Evolutionary conservation across 441 rosid genomes (phyloP).

Genomic region (Melastoma candidum): DNA sequence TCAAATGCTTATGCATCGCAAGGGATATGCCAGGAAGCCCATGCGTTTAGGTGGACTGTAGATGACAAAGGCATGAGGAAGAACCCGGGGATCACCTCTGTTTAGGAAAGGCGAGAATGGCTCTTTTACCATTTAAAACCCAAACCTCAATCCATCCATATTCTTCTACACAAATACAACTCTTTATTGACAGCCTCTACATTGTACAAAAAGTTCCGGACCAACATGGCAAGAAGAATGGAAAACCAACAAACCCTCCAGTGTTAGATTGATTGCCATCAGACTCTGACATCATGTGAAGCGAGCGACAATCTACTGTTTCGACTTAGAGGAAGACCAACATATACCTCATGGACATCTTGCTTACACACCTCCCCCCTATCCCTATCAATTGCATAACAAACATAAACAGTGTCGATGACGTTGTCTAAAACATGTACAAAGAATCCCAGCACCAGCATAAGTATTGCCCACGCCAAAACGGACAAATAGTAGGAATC

Average conservation of each 20-base stretch:
- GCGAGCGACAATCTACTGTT: conserved; percentile 32
- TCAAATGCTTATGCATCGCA: conserved; percentile 33
- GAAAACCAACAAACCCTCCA: neutral
- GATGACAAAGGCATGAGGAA: conserved; percentile 22
- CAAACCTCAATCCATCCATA: neutral
- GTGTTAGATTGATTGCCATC: conserved; percentile 7
- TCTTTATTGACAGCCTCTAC: conserved; percentile 29
- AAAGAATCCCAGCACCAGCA: conserved; percentile 49
- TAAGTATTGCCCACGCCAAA: conserved; percentile 53
- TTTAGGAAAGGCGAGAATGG: conserved; percentile 11
- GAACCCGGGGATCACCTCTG: conserved; percentile 26
- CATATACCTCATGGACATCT: conserved; percentile 65
- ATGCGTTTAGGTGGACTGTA: conserved; percentile 24
- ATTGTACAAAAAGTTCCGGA: conserved; percentile 13
- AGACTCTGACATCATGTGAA: conserved; percentile 22
- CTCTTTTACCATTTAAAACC: conserved; percentile 1
- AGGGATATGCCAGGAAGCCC: conserved; percentile 42
- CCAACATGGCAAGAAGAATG: neutral
- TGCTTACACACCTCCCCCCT: conserved; percentile 71
- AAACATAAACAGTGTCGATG: conserved; percentile 64
- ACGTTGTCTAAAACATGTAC: conserved; percentile 64
- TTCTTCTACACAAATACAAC: conserved; percentile 9
- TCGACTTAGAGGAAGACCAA: conserved; percentile 54
- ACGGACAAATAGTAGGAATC: conserved; percentile 47
- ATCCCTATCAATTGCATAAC: conserved; percentile 70